Evolutionary conservation across 129 eudicot genomes (phyloP).

Genomic region (Kitagawia praeruptora): DNA sequence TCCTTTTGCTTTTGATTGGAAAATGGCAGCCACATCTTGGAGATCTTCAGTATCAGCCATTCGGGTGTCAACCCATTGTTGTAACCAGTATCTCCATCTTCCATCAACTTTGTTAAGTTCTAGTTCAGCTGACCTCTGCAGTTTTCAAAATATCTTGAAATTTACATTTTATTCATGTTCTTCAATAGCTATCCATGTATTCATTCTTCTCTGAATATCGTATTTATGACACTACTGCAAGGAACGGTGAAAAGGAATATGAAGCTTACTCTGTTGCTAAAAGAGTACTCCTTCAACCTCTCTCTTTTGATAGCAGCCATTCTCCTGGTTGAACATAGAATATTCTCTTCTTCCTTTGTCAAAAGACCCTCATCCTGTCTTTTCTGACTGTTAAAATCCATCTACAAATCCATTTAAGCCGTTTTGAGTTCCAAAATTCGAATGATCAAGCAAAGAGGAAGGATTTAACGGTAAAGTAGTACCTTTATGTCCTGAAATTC

Average conservation of each 20-base stretch:
- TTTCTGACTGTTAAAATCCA: conserved; percentile 51
- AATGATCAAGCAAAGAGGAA: background rate
- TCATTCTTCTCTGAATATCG: background rate
- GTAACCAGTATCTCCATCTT: conserved; percentile 63
- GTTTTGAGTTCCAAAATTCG: background rate
- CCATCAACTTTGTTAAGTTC: conserved; percentile 47
- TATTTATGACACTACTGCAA: background rate
- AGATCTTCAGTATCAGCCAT: conserved; percentile 42
- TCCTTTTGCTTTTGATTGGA: conserved; percentile 16
- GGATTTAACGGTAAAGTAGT: background rate
- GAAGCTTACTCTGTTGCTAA: conserved; percentile 56
- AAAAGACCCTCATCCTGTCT: conserved; percentile 70
- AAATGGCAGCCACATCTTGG: conserved; percentile 18
- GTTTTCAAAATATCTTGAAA: background rate
- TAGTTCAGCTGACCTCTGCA: conserved; percentile 65
- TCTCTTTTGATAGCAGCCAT: conserved; percentile 71
- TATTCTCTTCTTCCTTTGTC: conserved; percentile 53
- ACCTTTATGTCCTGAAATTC: conserved; percentile 48
- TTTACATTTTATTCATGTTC: background rate
- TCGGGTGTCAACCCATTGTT: conserved; percentile 70
- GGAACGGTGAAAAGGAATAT: background rate
- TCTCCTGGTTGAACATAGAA: conserved; percentile 45
- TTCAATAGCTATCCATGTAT: background rate
- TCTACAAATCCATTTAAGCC: conserved; percentile 32
- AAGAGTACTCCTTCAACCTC: conserved; percentile 54